phyloP scores from a whole-genome alignment of 768 basidiomycete species.

The Leucocoprinus birnbaumii region DNA sequence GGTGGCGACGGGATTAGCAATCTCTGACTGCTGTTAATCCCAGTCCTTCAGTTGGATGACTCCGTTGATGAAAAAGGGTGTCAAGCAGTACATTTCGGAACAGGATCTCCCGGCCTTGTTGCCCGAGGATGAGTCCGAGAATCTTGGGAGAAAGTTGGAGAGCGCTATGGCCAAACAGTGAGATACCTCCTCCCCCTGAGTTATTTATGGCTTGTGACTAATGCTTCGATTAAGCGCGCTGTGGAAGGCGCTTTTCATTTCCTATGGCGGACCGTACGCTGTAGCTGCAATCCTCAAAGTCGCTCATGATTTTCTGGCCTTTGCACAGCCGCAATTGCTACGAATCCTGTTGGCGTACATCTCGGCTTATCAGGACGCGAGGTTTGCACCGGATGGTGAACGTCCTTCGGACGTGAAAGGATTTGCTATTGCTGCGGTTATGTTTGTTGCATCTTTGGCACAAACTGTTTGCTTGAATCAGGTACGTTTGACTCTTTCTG shows the following conservation, averaged over 20 bases:
- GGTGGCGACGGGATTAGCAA: not conserved
- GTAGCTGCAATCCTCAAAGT: conserved; percentile 65
- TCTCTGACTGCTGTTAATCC: not conserved
- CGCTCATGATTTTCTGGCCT: conserved; percentile 77
- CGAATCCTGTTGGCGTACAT: conserved; percentile 81
- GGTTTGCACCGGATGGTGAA: conserved; percentile 27
- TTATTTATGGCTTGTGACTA: not conserved
- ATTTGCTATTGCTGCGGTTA: conserved; percentile 68
- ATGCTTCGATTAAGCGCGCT: conserved; percentile 43
- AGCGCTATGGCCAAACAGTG: conserved; percentile 61
- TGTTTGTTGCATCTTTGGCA: conserved; percentile 78
- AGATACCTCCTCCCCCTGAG: conserved; percentile 21
- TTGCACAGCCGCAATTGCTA: conserved; percentile 86
- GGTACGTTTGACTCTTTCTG: conserved; percentile 30
- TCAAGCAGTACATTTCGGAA: conserved; percentile 68
- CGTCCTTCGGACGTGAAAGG: conserved; percentile 53
- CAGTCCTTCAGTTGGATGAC: conserved; percentile 88
- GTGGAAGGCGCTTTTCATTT: conserved; percentile 68
- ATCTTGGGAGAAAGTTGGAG: conserved; percentile 62
- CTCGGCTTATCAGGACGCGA: conserved; percentile 62
- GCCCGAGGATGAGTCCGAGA: conserved; percentile 63
- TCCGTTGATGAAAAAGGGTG: conserved; percentile 69
- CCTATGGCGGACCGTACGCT: conserved; percentile 79
- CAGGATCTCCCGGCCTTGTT: conserved; percentile 80
- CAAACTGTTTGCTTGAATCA: conserved; percentile 85